Percentiles rank a stretch among this genome's conserved stretches.
These are phyloP conservation scores for Amylocarpus encephaloides DNA, from an alignment of 2,329 filamentous ascomycete genomes.

Conservation along the genomic window DNA sequence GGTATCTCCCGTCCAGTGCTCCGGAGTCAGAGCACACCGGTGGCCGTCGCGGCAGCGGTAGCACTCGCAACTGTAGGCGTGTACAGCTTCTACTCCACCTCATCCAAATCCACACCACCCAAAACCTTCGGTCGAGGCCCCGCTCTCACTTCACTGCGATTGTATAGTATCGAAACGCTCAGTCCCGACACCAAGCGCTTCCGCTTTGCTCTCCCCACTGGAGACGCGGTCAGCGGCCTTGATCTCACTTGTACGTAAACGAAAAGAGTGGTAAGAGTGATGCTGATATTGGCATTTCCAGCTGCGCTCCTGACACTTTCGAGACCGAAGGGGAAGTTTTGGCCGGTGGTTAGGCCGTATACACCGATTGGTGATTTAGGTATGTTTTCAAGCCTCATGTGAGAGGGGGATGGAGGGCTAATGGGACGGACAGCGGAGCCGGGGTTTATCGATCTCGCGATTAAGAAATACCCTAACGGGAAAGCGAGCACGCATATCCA, in stretches of 20 bases:
- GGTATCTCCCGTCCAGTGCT: too few relatives aligned
- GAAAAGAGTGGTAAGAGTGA: constrained; percentile 15
- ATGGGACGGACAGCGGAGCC: constrained; percentile 38
- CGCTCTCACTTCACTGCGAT: constrained; percentile 13
- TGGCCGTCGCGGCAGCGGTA: not conserved
- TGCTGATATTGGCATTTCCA: not conserved
- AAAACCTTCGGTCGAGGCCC: not conserved
- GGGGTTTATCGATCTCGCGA: constrained; percentile 55
- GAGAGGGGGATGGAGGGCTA: not conserved
- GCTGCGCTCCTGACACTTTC: constrained; percentile 53
- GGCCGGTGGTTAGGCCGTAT: constrained; percentile 59
- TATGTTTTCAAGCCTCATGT: not conserved
- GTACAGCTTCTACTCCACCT: not conserved
- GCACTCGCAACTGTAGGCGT: not conserved
- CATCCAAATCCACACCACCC: not conserved
- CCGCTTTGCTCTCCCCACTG: constrained; percentile 47
- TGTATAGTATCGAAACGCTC: constrained; percentile 46
- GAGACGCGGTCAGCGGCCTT: constrained; percentile 43
- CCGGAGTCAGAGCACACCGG: too few relatives aligned
- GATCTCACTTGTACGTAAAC: constrained; percentile 38
- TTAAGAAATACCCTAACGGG: constrained; percentile 63
- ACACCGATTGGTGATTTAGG: constrained; percentile 47
- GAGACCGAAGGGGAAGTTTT: constrained; percentile 48
- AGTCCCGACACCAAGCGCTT: constrained; percentile 55
- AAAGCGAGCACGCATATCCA: constrained; percentile 61